Conservation (phyloP, 2,329 filamentous ascomycete genomes). For the Xylaria sp. region DNA sequence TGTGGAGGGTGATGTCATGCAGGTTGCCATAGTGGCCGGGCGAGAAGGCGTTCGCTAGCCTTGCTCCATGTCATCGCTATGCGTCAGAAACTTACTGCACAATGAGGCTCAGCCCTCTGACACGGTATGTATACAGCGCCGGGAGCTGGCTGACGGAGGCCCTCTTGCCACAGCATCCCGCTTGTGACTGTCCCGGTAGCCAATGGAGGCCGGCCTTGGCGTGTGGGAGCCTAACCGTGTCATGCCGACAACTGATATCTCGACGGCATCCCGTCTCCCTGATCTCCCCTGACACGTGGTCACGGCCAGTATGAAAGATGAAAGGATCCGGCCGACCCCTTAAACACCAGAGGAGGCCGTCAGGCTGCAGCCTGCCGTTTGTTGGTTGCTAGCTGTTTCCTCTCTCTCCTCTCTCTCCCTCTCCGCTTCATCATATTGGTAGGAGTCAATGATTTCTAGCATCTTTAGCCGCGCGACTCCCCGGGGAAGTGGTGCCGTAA, state of each 20-base stretch:
- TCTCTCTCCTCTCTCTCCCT: background rate
- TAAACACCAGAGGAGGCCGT: background rate
- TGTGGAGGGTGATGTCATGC: constrained; percentile 10
- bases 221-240: constrained; percentile 11
- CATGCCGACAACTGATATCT: background rate
- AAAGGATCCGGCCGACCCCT: background rate
- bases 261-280: background rate
- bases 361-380: constrained; percentile 18
- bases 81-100: background rate
- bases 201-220: constrained; percentile 9
- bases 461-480: background rate
- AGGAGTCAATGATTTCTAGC: background rate
- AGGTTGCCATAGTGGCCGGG: constrained; percentile 16
- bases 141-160: background rate
- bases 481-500: background rate
- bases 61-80: background rate
- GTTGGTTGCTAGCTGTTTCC: background rate
- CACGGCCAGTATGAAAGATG: background rate
- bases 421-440: background rate
- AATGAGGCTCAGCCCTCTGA: constrained; percentile 20
- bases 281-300: constrained; percentile 10
- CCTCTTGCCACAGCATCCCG: background rate
- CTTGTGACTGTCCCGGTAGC: constrained; percentile 20
- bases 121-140: background rate
- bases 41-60: constrained; percentile 13